Evolutionary conservation across 352 stramenopile genomes (phyloP).

Genomic region (Aphanomyces astaci): DNA sequence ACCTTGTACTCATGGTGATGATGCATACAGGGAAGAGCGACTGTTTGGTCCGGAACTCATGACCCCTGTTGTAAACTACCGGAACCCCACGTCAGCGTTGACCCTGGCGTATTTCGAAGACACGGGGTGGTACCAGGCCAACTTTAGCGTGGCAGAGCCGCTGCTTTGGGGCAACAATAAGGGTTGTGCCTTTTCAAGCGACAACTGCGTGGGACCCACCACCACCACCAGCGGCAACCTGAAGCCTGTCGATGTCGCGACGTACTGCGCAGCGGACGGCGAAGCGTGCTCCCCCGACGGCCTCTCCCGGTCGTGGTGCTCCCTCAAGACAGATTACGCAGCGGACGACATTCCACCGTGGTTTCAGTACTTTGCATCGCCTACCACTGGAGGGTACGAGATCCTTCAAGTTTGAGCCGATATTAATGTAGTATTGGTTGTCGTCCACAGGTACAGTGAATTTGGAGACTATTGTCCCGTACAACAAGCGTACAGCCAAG

Average conservation of each 20-base stretch:
- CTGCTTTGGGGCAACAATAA: slow-evolving; percentile 12
- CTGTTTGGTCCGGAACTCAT: slow-evolving; percentile 23
- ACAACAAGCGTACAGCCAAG: slow-evolving; percentile 51
- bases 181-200: slow-evolving; percentile 14
- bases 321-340: slow-evolving; percentile 29
- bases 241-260: slow-evolving; percentile 28
- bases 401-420: background rate
- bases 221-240: slow-evolving; percentile 29
- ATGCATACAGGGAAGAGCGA: slow-evolving; percentile 27
- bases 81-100: slow-evolving; percentile 9
- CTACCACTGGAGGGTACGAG: slow-evolving; percentile 35
- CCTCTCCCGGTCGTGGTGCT: slow-evolving; percentile 53
- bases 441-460: slow-evolving; percentile 27
- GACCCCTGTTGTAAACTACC: slow-evolving; percentile 20
- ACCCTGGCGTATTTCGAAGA: slow-evolving; percentile 24
- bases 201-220: background rate
- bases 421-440: background rate
- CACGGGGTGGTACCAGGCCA: slow-evolving; percentile 23
- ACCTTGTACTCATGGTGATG: no score
- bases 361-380: slow-evolving; percentile 59
- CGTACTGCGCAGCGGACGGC: slow-evolving; percentile 49
- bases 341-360: slow-evolving; percentile 32
- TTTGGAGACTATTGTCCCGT: slow-evolving; percentile 74
- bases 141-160: background rate
- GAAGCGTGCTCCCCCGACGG: slow-evolving; percentile 67